Evolutionary conservation across 2,329 filamentous ascomycete genomes (phyloP).

Genomic region (Colletotrichum plurivorum): DNA sequence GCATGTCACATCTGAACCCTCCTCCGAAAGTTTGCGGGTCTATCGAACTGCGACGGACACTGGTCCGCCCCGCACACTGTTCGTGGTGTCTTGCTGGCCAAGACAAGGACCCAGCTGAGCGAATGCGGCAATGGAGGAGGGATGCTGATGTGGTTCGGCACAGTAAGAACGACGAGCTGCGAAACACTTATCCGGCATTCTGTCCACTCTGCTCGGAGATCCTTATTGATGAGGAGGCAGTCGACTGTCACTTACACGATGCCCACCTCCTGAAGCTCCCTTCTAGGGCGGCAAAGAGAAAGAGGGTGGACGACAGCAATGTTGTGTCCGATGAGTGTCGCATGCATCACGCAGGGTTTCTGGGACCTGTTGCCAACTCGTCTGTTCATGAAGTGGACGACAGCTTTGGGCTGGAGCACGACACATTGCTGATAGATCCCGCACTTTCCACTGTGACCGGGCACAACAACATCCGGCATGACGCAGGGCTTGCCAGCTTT

Average conservation of each 20-base stretch:
- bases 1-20: not conserved
- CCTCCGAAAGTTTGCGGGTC: not conserved
- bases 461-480: no score
- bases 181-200: not conserved
- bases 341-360: not conserved
- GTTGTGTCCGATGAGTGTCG: not conserved
- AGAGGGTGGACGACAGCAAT: not conserved
- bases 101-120: not conserved
- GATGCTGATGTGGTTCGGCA: not conserved
- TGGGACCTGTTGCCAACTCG: not conserved
- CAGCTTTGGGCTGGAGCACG: not conserved
- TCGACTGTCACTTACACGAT: not conserved
- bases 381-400: not conserved
- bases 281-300: not conserved
- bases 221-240: not conserved
- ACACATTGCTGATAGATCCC: not conserved
- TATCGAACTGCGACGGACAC: not conserved
- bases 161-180: not conserved
- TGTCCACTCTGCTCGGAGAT: constrained; percentile 1
- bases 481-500: no score
- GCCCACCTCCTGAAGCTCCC: not conserved
- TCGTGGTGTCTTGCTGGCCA: not conserved
- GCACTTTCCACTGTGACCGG: no score
- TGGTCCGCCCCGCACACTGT: not conserved
- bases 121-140: not conserved